Conservation (phyloP, 1,284 basidiomycete genomes). For the Heterobasidion annosum region DNA sequence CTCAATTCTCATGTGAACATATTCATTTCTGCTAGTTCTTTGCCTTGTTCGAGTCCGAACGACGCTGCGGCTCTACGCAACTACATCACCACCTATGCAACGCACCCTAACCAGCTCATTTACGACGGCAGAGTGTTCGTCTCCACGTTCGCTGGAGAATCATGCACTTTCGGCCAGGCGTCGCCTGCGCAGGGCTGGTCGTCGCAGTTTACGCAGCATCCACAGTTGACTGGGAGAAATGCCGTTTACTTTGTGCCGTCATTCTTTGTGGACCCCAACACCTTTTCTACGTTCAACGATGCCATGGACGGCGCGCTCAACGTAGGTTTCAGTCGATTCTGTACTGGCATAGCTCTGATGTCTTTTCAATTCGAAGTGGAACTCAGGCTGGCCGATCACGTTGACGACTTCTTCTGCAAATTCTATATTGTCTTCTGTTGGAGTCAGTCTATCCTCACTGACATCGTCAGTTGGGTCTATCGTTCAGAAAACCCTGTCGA, state of each 20-base stretch:
- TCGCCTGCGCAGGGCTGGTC: conserved; percentile 46
- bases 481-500: conserved; percentile 27
- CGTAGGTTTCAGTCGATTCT: conserved; percentile 25
- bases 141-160: conserved; percentile 75
- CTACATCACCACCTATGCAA: conserved; percentile 48
- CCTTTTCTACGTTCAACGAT: conserved; percentile 35
- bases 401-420: conserved; percentile 36
- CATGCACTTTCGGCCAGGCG: conserved; percentile 59
- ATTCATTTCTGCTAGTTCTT: conserved; percentile 25
- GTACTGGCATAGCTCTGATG: neutral
- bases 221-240: conserved; percentile 33
- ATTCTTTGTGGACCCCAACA: conserved; percentile 52
- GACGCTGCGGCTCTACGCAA: conserved; percentile 50
- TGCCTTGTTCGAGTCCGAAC: conserved; percentile 45
- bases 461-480: conserved; percentile 9
- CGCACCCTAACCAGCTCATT: conserved; percentile 57
- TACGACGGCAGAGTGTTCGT: conserved; percentile 54
- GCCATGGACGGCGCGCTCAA: conserved; percentile 56
- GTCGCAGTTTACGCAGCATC: conserved; percentile 42
- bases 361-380: conserved; percentile 36
- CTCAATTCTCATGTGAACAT: neutral
- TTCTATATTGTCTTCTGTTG: conserved; percentile 15
- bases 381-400: conserved; percentile 56
- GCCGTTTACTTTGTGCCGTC: conserved; percentile 56
- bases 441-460: conserved; percentile 14